These are phyloP conservation scores for Wickerhamomyces tratensis DNA, from an alignment of 805 yeast species.

Conservation along the genomic window DNA sequence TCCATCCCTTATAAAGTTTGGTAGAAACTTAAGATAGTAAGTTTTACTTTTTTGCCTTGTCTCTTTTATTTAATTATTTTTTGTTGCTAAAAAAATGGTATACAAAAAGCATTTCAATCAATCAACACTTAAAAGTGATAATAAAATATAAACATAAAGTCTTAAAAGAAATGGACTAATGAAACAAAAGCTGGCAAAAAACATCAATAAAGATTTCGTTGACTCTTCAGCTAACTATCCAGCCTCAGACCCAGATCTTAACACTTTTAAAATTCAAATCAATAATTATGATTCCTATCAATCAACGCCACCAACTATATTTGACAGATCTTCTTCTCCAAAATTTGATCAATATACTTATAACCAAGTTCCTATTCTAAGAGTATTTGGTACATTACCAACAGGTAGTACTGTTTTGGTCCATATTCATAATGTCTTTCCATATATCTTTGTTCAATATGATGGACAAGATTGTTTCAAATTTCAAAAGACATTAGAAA, in stretches of 20 bases:
- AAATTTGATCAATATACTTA: constrained; percentile 13
- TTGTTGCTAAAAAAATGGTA: no score
- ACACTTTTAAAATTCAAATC: constrained; percentile 37
- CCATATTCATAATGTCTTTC: constrained; percentile 80
- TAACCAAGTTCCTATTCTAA: constrained; percentile 57
- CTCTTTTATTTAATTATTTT: no score
- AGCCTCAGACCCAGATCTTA: background rate
- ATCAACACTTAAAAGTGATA: no score
- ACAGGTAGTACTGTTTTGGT: constrained; percentile 50
- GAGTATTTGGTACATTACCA: constrained; percentile 66
- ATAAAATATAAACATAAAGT: no score
- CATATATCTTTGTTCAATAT: constrained; percentile 67
- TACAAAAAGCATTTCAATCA: no score
- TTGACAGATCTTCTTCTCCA: constrained; percentile 34
- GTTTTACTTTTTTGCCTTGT: no score
- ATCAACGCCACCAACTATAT: constrained; percentile 32
- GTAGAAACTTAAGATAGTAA: no score
- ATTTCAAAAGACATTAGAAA: constrained; percentile 36
- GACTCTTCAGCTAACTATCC: background rate
- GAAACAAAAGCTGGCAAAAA: no score
- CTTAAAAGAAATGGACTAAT: no score
- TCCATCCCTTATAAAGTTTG: background rate
- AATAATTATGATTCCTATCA: constrained; percentile 61
- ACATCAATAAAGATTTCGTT: no score
- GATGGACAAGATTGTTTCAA: constrained; percentile 33